Base-by-base conservation (phyloP, 768 basidiomycete species). In the Xerocomellus amylosporus region DNA sequence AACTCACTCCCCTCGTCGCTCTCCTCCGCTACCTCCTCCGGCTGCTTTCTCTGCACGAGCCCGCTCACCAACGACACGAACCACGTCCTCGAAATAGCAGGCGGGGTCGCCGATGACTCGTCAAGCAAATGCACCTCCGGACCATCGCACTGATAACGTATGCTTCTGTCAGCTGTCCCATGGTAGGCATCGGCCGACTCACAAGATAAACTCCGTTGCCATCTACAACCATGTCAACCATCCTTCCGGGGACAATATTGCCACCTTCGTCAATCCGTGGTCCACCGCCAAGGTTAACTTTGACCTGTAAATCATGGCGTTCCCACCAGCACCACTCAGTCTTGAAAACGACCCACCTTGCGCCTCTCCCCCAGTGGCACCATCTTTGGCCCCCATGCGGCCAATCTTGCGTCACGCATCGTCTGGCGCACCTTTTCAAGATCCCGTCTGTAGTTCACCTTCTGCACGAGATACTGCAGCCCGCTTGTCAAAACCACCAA, bases 351-450 rank as follows among this genome's bases (percentile, higher is more conserved):
- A 54, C 74, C 28, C 55, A 87, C 91, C 78, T 91, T 93, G 62
- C 86, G 81, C 66, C 77, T 80, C 53, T 82, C 86, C 55, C 79
- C 77, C 24, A 79, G 45, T 2, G 87, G 88, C 15, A 78, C 73
- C 73, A 87, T 69, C 65, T 87, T 90, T 4, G 87, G 78, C 12
- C 93, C 93, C 91, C 92, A 95, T 8, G 93, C 93, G 12, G 84
- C 80, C 38, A 78, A 60, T 53, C 79, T 79, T n/a, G 92, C 93
- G 44, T 85, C 79, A 41, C 62, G 60, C 5, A 82, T 72, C 60
- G 88, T 81, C 39, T 71, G 67, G 34, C 86, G 82, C 37, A 99
- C 83, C 33, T 87, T 82, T 42, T 74, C 74, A 44, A 89, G 64
- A 64, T 97, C 91, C 30, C 81, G 80, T 55, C 75, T 82, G 71